Conservation (phyloP, 441 rosid genomes). For the Pelargonium cotyledonis region DNA sequence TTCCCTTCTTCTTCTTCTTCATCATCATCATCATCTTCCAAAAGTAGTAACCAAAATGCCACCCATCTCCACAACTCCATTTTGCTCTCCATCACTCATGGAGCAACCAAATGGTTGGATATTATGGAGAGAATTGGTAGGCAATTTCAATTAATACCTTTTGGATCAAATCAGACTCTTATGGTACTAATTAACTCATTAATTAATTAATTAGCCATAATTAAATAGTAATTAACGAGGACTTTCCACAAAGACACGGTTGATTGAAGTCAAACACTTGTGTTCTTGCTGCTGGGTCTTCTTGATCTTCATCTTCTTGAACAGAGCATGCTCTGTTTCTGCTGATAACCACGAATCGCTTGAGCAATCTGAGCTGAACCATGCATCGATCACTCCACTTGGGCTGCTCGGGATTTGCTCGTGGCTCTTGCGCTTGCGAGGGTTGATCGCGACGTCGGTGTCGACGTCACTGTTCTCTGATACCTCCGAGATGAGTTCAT, state of each 20-base stretch:
- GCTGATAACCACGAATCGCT: slow-evolving; percentile 40
- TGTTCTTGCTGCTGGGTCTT: background rate
- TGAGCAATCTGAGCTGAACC: slow-evolving; percentile 51
- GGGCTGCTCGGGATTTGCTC: slow-evolving; percentile 41
- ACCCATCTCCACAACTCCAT: slow-evolving; percentile 20
- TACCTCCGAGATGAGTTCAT: slow-evolving; percentile 35
- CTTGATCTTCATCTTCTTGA: background rate
- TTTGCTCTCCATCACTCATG: too few species aligned
- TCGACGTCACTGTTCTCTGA: slow-evolving; percentile 15
- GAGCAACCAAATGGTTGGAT: too few species aligned
- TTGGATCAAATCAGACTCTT: too few species aligned
- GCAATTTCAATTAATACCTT: background rate
- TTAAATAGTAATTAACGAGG: slow-evolving; percentile 28
- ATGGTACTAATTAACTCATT: background rate
- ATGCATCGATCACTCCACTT: slow-evolving; percentile 53
- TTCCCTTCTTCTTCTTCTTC: slow-evolving; percentile 23
- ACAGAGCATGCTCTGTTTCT: background rate
- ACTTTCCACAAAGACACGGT: slow-evolving; percentile 45
- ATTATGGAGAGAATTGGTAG: slow-evolving; percentile 11
- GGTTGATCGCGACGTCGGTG: slow-evolving; percentile 6
- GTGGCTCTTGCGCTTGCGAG: slow-evolving; percentile 42
- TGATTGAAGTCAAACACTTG: slow-evolving; percentile 14
- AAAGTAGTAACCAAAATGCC: slow-evolving; percentile 22
- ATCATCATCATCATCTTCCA: too few species aligned
- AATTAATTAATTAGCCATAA: background rate